Evolutionary conservation across 352 stramenopile genomes (phyloP), one percentile per base, ranked within the genome.

Genomic region (Globisporangium solare): DNA sequence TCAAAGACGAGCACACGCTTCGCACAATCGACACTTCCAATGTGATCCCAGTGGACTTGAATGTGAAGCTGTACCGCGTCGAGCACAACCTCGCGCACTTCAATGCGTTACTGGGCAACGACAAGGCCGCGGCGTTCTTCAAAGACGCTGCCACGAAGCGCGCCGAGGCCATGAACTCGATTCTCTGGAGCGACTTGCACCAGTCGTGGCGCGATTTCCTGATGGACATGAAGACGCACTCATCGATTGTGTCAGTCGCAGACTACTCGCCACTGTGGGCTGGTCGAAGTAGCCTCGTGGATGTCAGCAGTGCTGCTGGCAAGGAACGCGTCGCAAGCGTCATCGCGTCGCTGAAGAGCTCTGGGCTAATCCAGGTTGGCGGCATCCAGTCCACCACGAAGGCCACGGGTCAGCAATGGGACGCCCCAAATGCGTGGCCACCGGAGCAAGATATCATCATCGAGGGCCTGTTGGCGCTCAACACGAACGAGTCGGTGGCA

Each of bases 401-500:
- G 10, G 74, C 79, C 43, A 88, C 85, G 12, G 84, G 83, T 0
- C 80, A 96, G 56, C 87, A 96, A 73, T 96, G 87, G 87, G 80
- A 91, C 46, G 71, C 79, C 31, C 87, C 87, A 0, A 94, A 94
- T 39, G 83, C 82, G 15, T 96, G 87, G 87, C 82, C 87, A 1
- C 87, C 87, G 0, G 71, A 91, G 66, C 83, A 94, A 53, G 74
- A 90, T 56, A 83, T 95, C 37, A 51, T 93, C 15, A 73, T 95
- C 24, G 79, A 92, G 64, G 88, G 85, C 2, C 68, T 96, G 53
- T 58, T 87, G 13, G 62, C 68, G 0, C 61, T 74, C 51, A 83
- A 87, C 58, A 72, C 68, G 0, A 62, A 62, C 0, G 68, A 86
- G 50, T 72, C 82, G 12, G 62, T 81, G 21, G 57, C 59, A 42